Base-by-base conservation (phyloP, 345 rosid species). In the Fremontodendron californicum region DNA sequence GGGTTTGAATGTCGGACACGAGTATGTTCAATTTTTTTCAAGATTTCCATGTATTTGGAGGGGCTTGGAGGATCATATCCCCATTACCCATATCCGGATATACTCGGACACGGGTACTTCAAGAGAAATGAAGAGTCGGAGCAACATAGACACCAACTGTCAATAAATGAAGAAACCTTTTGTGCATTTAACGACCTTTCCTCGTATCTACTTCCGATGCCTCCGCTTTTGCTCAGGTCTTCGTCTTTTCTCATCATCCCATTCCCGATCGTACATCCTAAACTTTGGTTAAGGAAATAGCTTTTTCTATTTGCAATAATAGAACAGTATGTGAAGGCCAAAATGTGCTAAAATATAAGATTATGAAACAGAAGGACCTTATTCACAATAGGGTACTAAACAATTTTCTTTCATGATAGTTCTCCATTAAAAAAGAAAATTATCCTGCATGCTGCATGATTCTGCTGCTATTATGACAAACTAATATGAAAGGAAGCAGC, bases 241-340 rank as follows among this genome's bases (percentile, higher is more conserved):
- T 80, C 91, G 97, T 82, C 98, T 88, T 93, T 92, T 96, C 54
- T 96, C 99, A 19, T 96, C 99, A 2, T 96, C 99, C 98, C 97
- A 96, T 37, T 93, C 99, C 52, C 98, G 39, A 13, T 61, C 65
- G 5, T 61, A 61, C 65, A 31, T 29, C 37, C 65, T 61, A 61
- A 61, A 29, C 60, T 40, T 72, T 58, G 81, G 86, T 96, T 78
- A 91, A 90, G 94, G 90, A 88, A 35, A 51, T 51, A 33, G 0
- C 75, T 33, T 51, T 49, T 51, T 33, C 60, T 33, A 5, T 33
- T 46, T 46, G 58, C 15, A 49, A 18, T 29, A 49, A 18, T 29
- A 48, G 60, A 71, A 71, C 18, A 29, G 9, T 6, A 46, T 12
- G 4, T 46, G 40, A 71, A 29, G 15, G 60, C 10, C 12, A 45